Conservation (phyloP, 73 alveolate species). For the Tetrahymena malaccensis region DNA sequence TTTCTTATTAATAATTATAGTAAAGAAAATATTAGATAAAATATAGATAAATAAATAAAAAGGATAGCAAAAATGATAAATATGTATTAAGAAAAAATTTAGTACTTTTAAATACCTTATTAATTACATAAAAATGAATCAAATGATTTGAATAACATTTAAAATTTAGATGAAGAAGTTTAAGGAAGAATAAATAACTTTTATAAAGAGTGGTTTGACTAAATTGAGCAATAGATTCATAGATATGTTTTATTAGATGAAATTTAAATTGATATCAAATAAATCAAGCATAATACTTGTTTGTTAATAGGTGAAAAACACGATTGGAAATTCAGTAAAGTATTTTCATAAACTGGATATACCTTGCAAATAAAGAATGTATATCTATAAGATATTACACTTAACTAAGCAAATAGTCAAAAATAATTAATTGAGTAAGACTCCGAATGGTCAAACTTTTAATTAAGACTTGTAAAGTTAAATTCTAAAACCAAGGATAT, state of each 20-base stretch:
- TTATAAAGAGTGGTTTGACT: too few relatives aligned
- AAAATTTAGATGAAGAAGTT: too few relatives aligned
- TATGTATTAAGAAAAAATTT: too few relatives aligned
- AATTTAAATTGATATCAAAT: neutral
- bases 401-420: neutral
- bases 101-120: too few relatives aligned
- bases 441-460: neutral
- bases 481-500: neutral
- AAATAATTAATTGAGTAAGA: too few relatives aligned
- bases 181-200: too few relatives aligned
- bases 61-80: neutral
- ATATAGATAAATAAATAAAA: too few relatives aligned
- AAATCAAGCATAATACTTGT: neutral
- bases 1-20: too few relatives aligned
- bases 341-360: neutral
- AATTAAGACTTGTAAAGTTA: neutral
- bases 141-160: too few relatives aligned
- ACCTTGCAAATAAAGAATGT: too few relatives aligned
- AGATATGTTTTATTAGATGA: neutral
- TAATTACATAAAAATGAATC: neutral
- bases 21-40: too few relatives aligned
- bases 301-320: neutral
- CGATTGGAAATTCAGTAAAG: neutral
- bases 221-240: too few relatives aligned
- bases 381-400: neutral